A percentile compares a stretch with the other conserved stretches of the same genome.
phyloP scores from a whole-genome alignment of 495 filamentous ascomycete genomes.

The Pseudomonodictys pantanalensis region DNA sequence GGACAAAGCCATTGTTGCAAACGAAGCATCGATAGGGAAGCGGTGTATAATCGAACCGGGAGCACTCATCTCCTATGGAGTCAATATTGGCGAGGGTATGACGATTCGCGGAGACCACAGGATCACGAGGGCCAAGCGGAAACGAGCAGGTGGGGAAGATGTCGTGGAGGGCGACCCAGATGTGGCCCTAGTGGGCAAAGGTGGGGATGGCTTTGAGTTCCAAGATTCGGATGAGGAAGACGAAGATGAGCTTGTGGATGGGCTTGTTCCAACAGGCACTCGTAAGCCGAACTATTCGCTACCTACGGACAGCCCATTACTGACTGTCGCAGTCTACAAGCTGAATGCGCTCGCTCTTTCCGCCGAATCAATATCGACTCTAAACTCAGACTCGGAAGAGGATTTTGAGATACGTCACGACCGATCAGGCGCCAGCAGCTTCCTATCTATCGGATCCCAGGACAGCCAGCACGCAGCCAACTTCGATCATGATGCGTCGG shows the following conservation, averaged over 20 bases:
- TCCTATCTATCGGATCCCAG: constrained; percentile 52
- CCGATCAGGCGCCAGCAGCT: constrained; percentile 51
- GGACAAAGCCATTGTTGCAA: constrained; percentile 71
- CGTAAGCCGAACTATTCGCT: constrained; percentile 39
- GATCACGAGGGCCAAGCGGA: constrained; percentile 55
- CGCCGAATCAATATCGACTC: constrained; percentile 72
- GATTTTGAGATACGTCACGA: constrained; percentile 35
- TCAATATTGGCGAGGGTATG: constrained; percentile 63
- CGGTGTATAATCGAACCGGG: constrained; percentile 65
- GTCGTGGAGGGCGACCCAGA: constrained; percentile 50
- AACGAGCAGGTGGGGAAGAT: constrained; percentile 44
- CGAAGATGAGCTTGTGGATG: constrained; percentile 46
- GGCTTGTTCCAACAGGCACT: constrained; percentile 52
- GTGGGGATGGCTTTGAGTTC: constrained; percentile 55
- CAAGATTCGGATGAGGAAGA: constrained; percentile 50
- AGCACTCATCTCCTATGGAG: constrained; percentile 75
- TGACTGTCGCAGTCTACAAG: constrained; percentile 62
- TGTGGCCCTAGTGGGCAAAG: constrained; percentile 52
- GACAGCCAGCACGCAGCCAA: constrained; percentile 51
- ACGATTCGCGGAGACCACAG: constrained; percentile 51
- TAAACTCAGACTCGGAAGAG: constrained; percentile 50
- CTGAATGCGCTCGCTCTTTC: constrained; percentile 67
- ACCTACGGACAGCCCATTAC: not conserved
- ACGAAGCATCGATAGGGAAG: constrained; percentile 65
- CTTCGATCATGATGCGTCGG: constrained; percentile 85